Base-by-base conservation (phyloP, 306 rosid genomes). In the Pueraria montana region DNA sequence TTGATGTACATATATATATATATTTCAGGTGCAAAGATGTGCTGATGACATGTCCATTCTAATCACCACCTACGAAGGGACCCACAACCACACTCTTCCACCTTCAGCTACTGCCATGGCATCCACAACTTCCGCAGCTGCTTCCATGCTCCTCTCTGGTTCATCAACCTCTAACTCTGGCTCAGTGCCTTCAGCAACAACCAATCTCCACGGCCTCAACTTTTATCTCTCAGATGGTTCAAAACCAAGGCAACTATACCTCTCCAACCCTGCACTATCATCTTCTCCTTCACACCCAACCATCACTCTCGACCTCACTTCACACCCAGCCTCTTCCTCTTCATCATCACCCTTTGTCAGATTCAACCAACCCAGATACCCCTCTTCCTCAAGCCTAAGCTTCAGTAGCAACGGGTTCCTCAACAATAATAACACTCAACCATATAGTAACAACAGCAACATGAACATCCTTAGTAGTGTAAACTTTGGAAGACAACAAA, bases 61-160 rank as follows among this genome's bases (percentile, higher is more conserved):
- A 66, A 87, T 91, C 77, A 94, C 93, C 11, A 96, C 98, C 42
- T 96, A 92, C 13, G 99, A 96, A 89, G 99, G 99, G 53, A 82
- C 89, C n/a, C 99, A 96, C 87, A 92, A 91, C 88, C 99, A 96
- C 85, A 94, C 89, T 13, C 97, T 96, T 59, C 91, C 99, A 2
- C 89, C 89, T 16, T 80, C 99, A 56, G 98, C 99, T 34, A 94
- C 93, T 2, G 97, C 95, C 3, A 96, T 94, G 97, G 99, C 99
- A 30, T 96, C 99, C 87, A 91, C 97, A 59, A 96, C 98, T 65
- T 92, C 99, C 0, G 99, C 99, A 0, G 99, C 99, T 0, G 98
- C 93, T 30, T 90, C 98, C 32, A 94, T 96, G 98, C 87, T 96
- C 2, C 24, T 91, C 34, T 90, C 98, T 16, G 98, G 94, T 62